Base-by-base conservation (phyloP, 805 yeast species). In the Babjeviella inositovora region DNA sequence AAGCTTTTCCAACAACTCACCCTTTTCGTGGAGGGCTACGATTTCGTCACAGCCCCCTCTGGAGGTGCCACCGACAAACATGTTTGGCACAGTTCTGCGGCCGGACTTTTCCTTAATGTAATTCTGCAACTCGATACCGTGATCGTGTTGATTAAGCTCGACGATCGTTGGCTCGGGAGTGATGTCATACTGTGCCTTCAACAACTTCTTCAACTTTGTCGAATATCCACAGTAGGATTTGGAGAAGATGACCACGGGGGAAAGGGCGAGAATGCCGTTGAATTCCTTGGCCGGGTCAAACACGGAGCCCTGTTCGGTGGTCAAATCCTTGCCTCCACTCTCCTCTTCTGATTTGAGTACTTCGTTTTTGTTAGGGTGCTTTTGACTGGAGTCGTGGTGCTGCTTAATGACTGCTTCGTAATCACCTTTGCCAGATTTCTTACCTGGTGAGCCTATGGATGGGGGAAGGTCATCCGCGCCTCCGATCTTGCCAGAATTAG, bases 21-120 rank as follows among this genome's bases (percentile, higher is more conserved):
- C 74, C 2, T 57, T 50, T 11, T 57, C 53, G 38, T 80, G 84
- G 27, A 81, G 50, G 16, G 50, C 57, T 13, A 46, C 54, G 43
- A 90, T 67, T 26, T 85, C 96, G 44, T 82, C 95, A 19, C 69
- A 68, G 3, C 98, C 98, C 18, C 98, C 98, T 33, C 77, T 62
- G 22, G 87, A 72, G 13, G 62, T 44, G 6, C 77, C 75, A 26
- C 71, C 75, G 25, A 87, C 64, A 25, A 81, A 57, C 11, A 90
- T 64, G 41, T 90, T 90, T 13, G 98, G 98, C 8, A 90, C 98
- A 0, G 97, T 87, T 14, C 50, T 50, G 35, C 95, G 69, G 5
- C 90, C 92, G 4, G 93, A 69, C 27, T 61, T 45, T 23, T 59
- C 53, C 10, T 60, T 74, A 24, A 90, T 58, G 45, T 75, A 74